Conservation (phyloP, 441 rosid species). For the Breynia disticha region DNA sequence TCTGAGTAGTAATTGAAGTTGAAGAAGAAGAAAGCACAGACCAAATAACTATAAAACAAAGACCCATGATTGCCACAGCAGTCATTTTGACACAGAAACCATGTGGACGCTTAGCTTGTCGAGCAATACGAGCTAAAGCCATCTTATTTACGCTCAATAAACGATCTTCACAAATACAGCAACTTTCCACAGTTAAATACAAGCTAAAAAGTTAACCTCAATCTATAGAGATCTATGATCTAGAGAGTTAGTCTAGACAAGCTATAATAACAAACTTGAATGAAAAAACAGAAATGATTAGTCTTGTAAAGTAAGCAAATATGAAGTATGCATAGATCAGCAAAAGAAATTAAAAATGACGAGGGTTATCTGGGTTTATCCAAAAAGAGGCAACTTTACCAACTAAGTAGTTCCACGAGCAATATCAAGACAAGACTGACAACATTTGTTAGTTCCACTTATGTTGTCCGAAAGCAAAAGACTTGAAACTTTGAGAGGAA, state of each 20-base stretch:
- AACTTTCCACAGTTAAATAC: too few relatives aligned
- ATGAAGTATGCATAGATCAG: slow-evolving; percentile 8
- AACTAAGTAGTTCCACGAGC: too few relatives aligned
- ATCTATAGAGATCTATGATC: background rate
- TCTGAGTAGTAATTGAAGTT: slow-evolving; percentile 49
- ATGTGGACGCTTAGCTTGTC: slow-evolving; percentile 69
- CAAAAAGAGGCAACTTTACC: background rate
- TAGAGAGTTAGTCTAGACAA: slow-evolving; percentile 1
- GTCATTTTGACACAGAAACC: slow-evolving; percentile 70
- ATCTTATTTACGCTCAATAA: slow-evolving; percentile 15
- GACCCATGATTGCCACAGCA: slow-evolving; percentile 64
- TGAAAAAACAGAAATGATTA: slow-evolving; percentile 9
- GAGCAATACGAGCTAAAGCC: slow-evolving; percentile 60
- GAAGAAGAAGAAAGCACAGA: slow-evolving; percentile 63
- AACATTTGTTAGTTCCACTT: too few relatives aligned
- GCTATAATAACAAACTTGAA: slow-evolving; percentile 1
- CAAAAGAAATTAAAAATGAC: background rate
- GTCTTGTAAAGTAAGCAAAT: slow-evolving; percentile 14
- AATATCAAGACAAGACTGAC: too few relatives aligned
- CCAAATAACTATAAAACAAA: slow-evolving; percentile 82
- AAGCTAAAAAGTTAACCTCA: background rate
- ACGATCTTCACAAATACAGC: too few relatives aligned
- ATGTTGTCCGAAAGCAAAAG: too few relatives aligned
- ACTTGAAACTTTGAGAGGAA: too few relatives aligned
- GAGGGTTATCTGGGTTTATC: slow-evolving; percentile 1